Percentiles rank a stretch among this genome's conserved stretches.
Evolutionary conservation across 2,329 filamentous ascomycete genomes (phyloP).

Genomic region (Diaporthe longicolla): DNA sequence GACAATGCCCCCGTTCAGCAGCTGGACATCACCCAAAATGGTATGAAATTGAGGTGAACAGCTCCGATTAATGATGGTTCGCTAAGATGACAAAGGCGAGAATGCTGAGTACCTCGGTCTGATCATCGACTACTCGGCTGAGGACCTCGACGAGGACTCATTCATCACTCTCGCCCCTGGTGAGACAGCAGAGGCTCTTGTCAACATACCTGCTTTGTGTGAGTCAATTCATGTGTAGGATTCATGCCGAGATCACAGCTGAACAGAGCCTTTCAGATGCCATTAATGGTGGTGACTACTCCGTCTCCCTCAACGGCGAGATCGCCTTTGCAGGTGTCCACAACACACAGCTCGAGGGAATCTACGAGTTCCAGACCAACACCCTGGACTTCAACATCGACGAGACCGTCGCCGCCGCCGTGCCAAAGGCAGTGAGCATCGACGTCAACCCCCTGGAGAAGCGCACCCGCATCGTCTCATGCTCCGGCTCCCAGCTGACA

Average conservation of each 20-base stretch:
- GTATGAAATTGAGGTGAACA: neutral
- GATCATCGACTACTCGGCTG: slow-evolving; percentile 26
- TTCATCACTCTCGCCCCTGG: slow-evolving; percentile 35
- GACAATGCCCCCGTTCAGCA: slow-evolving; percentile 31
- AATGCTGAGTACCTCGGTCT: slow-evolving; percentile 14
- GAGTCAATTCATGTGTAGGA: neutral
- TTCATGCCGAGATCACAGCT: neutral
- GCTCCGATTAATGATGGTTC: neutral
- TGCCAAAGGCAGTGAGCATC: slow-evolving; percentile 16
- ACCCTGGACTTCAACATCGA: slow-evolving; percentile 29
- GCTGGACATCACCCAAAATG: slow-evolving; percentile 27
- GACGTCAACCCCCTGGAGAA: slow-evolving; percentile 19
- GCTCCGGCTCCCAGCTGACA: slow-evolving; percentile 31
- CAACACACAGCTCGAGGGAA: slow-evolving; percentile 25
- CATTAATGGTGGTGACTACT: slow-evolving; percentile 31
- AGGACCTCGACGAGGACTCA: slow-evolving; percentile 25
- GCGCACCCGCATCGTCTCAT: slow-evolving; percentile 29
- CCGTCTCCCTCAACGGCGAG: slow-evolving; percentile 23
- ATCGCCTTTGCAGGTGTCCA: slow-evolving; percentile 23
- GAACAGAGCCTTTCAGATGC: neutral
- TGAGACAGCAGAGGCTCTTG: slow-evolving; percentile 22
- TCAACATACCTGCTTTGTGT: slow-evolving; percentile 35
- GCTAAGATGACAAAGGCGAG: neutral
- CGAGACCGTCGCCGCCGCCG: slow-evolving; percentile 10
- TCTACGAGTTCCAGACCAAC: slow-evolving; percentile 35